Percentiles rank a stretch among this genome's conserved stretches.
These are phyloP conservation scores for Fusarium sp. DNA, from an alignment of 2,329 filamentous ascomycete genomes.

Conservation along the genomic window DNA sequence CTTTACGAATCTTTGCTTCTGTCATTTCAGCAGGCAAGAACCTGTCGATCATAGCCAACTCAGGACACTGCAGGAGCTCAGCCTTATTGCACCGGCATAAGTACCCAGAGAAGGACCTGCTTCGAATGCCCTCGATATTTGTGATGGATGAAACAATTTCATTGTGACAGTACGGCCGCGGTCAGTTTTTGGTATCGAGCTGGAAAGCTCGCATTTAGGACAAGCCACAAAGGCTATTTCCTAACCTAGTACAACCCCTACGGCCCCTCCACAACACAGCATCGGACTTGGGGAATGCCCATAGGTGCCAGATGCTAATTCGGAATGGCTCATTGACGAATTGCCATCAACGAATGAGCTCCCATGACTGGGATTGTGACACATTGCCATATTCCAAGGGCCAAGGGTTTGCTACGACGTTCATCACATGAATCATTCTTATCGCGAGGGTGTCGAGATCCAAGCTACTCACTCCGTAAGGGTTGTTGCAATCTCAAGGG, in stretches of 20 bases:
- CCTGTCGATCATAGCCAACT: conserved; percentile 34
- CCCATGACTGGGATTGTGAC: conserved; percentile 1
- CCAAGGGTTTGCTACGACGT: conserved; percentile 8
- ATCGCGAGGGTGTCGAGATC: conserved; percentile 15
- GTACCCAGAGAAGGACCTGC: neutral
- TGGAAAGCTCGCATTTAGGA: neutral
- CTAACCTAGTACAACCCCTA: neutral
- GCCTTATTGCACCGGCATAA: conserved; percentile 28
- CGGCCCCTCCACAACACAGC: neutral
- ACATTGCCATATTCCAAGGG: conserved; percentile 1
- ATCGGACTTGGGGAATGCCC: conserved; percentile 36
- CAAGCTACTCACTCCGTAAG: neutral
- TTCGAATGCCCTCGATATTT: neutral
- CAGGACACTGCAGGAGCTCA: conserved; percentile 22
- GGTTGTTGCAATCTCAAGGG: conserved; percentile 1
- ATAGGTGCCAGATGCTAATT: conserved; percentile 37
- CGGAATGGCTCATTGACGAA: conserved; percentile 36
- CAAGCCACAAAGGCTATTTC: conserved; percentile 30
- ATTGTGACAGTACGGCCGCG: neutral
- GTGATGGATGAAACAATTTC: neutral
- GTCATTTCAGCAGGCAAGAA: conserved; percentile 31
- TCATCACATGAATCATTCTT: conserved; percentile 17
- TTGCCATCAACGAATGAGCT: conserved; percentile 26
- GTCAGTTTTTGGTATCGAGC: neutral
- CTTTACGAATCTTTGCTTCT: conserved; percentile 16